A percentile compares a stretch with the other conserved stretches of the same genome.
phyloP scores from a whole-genome alignment of 1,284 basidiomycete genomes.

The Pseudozyma sp. region DNA sequence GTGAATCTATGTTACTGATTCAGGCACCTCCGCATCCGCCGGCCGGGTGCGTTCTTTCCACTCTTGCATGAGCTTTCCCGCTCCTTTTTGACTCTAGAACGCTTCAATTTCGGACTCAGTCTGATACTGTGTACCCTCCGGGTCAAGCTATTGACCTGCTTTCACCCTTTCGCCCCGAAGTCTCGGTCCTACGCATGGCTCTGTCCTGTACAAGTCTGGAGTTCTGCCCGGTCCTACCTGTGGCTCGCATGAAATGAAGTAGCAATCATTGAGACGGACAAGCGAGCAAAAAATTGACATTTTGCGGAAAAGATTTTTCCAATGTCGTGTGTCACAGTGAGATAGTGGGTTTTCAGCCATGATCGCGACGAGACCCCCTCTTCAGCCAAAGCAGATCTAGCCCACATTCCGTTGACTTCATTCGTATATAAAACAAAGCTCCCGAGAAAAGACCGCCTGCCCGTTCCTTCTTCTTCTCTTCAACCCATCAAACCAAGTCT shows the following conservation, averaged over 20 bases:
- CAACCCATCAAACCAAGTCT: background rate
- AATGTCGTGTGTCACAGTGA: background rate
- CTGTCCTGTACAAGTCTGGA: no score
- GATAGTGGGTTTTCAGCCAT: background rate
- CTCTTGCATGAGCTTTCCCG: background rate
- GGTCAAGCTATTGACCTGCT: background rate
- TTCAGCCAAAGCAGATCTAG: background rate
- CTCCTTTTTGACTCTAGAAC: no score
- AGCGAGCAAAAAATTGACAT: background rate
- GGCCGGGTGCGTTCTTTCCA: background rate
- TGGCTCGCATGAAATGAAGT: background rate
- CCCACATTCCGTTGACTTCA: background rate
- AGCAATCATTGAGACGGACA: background rate
- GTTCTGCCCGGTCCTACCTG: background rate
- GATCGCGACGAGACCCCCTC: slow-evolving; percentile 1
- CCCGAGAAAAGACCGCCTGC: background rate
- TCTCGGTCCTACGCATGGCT: no score
- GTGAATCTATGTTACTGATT: no score
- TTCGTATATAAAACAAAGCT: background rate
- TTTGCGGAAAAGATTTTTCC: background rate
- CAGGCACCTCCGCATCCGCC: background rate
- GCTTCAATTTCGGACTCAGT: background rate
- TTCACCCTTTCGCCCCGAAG: background rate
- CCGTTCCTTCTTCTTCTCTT: background rate
- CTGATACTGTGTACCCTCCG: background rate